These are phyloP conservation scores for Metschnikowia kunwiensis DNA, from an alignment of 805 yeast species.

Conservation along the genomic window DNA sequence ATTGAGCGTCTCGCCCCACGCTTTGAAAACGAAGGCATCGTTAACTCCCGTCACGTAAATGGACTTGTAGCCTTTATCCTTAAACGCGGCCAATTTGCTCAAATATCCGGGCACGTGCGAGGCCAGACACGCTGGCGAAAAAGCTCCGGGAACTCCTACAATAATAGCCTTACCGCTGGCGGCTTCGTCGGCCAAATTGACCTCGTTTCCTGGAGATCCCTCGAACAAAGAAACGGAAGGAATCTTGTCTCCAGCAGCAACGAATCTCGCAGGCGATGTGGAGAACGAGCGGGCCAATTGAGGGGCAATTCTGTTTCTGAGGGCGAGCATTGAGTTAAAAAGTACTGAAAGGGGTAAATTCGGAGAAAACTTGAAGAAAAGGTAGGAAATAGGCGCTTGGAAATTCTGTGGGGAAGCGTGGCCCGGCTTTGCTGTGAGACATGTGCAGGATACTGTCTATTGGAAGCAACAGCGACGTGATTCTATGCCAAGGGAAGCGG, in stretches of 20 bases:
- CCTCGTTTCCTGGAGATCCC: conserved; percentile 61
- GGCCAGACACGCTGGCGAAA: conserved; percentile 75
- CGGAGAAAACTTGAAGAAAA: background rate
- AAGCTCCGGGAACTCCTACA: conserved; percentile 57
- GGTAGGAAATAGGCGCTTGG: background rate
- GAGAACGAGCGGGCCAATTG: conserved; percentile 21
- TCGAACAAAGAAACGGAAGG: conserved; percentile 58
- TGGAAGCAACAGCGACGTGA: no score
- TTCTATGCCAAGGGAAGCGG: no score
- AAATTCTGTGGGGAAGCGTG: background rate
- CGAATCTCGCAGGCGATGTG: conserved; percentile 21
- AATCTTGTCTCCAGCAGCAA: conserved; percentile 57
- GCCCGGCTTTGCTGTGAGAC: conserved; percentile 1
- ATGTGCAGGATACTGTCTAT: no score
- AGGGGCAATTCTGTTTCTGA: conserved; percentile 4
- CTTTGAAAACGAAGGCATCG: conserved; percentile 80
- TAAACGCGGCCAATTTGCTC: conserved; percentile 47
- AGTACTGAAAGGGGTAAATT: background rate
- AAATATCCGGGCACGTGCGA: conserved; percentile 74
- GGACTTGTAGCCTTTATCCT: conserved; percentile 61
- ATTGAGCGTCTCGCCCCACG: conserved; percentile 59
- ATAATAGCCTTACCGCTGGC: conserved; percentile 51
- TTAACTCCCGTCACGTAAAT: conserved; percentile 75
- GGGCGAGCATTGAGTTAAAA: conserved; percentile 5
- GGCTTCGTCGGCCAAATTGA: conserved; percentile 51